Percentiles rank a stretch among this genome's conserved stretches.
phyloP scores from a whole-genome alignment of 306 rosid species.

The Mimosa pudica region DNA sequence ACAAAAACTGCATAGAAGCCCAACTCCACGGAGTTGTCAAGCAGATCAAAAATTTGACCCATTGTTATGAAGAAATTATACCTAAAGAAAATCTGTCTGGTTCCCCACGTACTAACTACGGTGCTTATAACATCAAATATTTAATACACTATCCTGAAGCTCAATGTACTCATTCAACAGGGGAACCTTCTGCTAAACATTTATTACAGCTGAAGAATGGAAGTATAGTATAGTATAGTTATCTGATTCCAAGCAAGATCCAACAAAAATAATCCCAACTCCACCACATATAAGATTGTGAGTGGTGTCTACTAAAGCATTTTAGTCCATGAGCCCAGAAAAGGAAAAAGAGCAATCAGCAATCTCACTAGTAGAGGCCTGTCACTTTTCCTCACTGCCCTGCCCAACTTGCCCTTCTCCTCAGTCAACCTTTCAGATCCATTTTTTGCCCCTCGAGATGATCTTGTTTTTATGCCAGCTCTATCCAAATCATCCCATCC shows the following conservation, averaged over 20 bases:
- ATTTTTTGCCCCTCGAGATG: constrained; percentile 36
- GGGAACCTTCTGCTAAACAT: background rate
- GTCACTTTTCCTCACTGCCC: constrained; percentile 62
- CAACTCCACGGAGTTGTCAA: background rate
- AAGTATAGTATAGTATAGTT: background rate
- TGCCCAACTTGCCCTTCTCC: constrained; percentile 66
- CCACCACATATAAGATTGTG: background rate
- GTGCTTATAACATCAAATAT: constrained; percentile 1
- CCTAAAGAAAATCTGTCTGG: background rate
- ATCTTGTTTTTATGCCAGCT: constrained; percentile 41
- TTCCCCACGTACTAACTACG: constrained; percentile 1
- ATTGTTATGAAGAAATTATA: background rate
- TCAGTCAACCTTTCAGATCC: constrained; percentile 39
- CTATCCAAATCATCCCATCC: constrained; percentile 96
- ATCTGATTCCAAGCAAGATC: constrained; percentile 34
- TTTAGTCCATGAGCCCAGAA: constrained; percentile 89
- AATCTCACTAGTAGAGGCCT: constrained; percentile 81
- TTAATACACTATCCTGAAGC: background rate
- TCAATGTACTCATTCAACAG: constrained; percentile 1
- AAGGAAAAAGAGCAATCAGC: constrained; percentile 86
- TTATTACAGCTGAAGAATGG: constrained; percentile 14
- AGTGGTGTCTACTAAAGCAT: constrained; percentile 52
- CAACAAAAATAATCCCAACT: constrained; percentile 12
- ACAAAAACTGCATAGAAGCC: background rate
- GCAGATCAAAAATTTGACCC: background rate